Conservation (phyloP, 768 basidiomycete species). For the Ramaria sp. region DNA sequence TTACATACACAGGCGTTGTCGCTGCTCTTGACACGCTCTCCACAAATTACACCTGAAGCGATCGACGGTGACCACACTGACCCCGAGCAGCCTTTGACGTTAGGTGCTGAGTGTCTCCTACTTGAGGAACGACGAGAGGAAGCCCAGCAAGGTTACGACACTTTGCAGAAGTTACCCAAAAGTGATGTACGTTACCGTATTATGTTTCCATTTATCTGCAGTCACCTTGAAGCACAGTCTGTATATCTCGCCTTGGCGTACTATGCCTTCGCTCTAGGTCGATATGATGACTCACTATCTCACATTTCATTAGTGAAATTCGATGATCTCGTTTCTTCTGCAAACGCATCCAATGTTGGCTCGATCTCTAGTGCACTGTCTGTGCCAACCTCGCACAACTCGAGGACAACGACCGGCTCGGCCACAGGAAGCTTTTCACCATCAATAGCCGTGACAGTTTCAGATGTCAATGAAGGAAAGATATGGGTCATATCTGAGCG, state of each 20-base stretch:
- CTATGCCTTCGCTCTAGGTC: conserved; percentile 67
- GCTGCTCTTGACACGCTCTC: conserved; percentile 30
- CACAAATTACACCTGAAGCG: conserved; percentile 38
- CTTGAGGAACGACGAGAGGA: conserved; percentile 48
- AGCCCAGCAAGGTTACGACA: conserved; percentile 41
- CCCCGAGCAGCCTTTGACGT: conserved; percentile 27
- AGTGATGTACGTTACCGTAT: conserved; percentile 13
- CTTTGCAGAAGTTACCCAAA: conserved; percentile 40
- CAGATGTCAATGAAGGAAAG: conserved; percentile 55
- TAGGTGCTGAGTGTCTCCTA: conserved; percentile 51
- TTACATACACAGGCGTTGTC: conserved; percentile 56
- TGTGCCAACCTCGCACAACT: conserved; percentile 23
- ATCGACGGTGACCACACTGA: conserved; percentile 41
- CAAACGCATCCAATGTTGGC: conserved; percentile 6
- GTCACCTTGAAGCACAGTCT: conserved; percentile 33
- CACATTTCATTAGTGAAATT: conserved; percentile 38
- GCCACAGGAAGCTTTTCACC: not conserved
- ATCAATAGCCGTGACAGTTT: not conserved
- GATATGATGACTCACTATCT: conserved; percentile 50
- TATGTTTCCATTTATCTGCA: not conserved
- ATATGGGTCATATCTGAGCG: conserved; percentile 67
- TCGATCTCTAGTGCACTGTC: conserved; percentile 1
- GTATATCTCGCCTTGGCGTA: conserved; percentile 63
- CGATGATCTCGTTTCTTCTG: not conserved
- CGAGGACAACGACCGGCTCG: conserved; percentile 8